Evolutionary conservation across 2,329 filamentous ascomycete species (phyloP), one percentile per base, ranked within the genome.

Genomic region (Podosphaera xanthii): DNA sequence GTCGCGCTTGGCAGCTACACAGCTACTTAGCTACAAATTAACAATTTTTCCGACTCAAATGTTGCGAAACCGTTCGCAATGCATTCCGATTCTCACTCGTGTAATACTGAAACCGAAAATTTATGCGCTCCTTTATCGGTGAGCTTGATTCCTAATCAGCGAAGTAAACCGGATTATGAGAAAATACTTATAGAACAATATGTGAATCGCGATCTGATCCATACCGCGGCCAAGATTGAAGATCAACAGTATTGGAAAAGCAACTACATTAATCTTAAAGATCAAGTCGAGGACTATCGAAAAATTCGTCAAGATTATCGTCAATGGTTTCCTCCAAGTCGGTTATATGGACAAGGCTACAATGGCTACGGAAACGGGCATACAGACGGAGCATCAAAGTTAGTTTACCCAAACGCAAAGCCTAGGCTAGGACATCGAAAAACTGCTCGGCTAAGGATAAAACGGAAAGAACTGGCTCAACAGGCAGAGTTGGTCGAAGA

Each of bases 401-500:
- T 97, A 61, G 71, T 95, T 52, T 97, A 97, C 72, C 90, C 90
- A 31, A 74, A 75, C 46, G 80, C 86, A 65, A 85, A 88, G 69
- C 82, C 81, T 62, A 82, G 86, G 59, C 83, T 86, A 0, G 90
- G 88, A 44, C 84, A 84, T 65, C 81, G 86, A 64, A 82, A 83
- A 65, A 85, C 88, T 10, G 80, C 82, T 38, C 76, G 83, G 61
- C 71, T 94, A 57, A 86, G 84, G 63, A 80, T 90, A 63, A 78
- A 80, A 65, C 82, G 86, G 66, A 88, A 88, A 69, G 88, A 95
- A 64, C 79, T 90, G 74, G 79, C 81, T 62, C 80, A 83, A 64
- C 92, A 97, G 73, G 88, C 87, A 33, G 91, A 97, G 65, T 86
- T 91, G 68, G 77, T 87, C 58, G 92, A 98, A 70, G 88, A 96